phyloP scores from a whole-genome alignment of 1,284 basidiomycete genomes.

The Agroathelia rolfsii region DNA sequence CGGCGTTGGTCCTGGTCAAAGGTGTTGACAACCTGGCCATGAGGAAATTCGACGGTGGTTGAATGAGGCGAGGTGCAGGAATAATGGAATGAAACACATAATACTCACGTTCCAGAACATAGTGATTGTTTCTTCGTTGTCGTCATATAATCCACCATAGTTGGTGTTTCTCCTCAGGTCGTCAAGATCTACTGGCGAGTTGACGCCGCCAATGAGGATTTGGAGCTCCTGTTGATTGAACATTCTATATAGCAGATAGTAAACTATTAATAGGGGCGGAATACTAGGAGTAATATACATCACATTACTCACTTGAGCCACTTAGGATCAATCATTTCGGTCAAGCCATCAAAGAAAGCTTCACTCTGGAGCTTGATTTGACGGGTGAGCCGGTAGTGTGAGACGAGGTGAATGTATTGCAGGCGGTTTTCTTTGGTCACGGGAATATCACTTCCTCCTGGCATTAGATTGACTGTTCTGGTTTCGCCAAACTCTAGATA shows the following conservation, averaged over 20 bases:
- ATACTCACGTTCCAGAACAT: constrained; percentile 69
- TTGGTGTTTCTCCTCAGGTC: constrained; percentile 70
- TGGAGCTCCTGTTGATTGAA: constrained; percentile 92
- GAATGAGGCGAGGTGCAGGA: constrained; percentile 10
- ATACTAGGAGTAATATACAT: not conserved
- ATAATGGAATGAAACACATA: constrained; percentile 1
- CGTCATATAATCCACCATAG: constrained; percentile 71
- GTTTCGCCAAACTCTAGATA: constrained; percentile 90
- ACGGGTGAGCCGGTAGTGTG: constrained; percentile 80
- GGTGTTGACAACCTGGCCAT: constrained; percentile 53
- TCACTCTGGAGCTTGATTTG: constrained; percentile 85
- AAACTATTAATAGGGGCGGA: not conserved
- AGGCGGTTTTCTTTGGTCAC: constrained; percentile 88
- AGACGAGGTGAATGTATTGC: constrained; percentile 85
- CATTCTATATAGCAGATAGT: constrained; percentile 53
- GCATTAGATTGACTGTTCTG: constrained; percentile 73
- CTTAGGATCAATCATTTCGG: constrained; percentile 81
- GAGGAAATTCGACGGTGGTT: constrained; percentile 12
- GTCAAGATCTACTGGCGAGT: constrained; percentile 73
- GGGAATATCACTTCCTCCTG: constrained; percentile 74
- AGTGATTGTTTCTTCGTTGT: constrained; percentile 59
- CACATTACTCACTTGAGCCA: constrained; percentile 70
- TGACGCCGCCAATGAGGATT: constrained; percentile 76
- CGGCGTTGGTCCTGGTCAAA: constrained; percentile 67
- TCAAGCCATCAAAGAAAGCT: constrained; percentile 79